Evolutionary conservation across 148 eudicot genomes (phyloP).

Genomic region (Nepenthes mirabilis): DNA sequence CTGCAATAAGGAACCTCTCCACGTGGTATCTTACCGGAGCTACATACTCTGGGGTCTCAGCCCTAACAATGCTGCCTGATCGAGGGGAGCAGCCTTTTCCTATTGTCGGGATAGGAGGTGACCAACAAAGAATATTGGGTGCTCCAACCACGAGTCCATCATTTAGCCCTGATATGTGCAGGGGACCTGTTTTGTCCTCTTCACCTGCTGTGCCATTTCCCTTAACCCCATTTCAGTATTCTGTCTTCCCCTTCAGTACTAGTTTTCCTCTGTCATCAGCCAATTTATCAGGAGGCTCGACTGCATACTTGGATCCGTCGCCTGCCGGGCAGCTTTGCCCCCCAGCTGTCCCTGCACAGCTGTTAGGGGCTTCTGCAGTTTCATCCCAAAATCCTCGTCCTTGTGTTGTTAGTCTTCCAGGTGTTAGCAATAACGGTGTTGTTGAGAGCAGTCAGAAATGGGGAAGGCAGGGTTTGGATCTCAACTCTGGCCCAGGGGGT

Average conservation of each 20-base stretch:
- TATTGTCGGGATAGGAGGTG: slow-evolving; percentile 26
- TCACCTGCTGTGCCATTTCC: slow-evolving; percentile 59
- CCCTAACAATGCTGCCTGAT: slow-evolving; percentile 49
- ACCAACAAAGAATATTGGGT: slow-evolving; percentile 43
- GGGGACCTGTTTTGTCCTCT: slow-evolving; percentile 63
- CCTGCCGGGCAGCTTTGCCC: slow-evolving; percentile 40
- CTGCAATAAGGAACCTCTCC: slow-evolving; percentile 32
- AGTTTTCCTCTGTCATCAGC: slow-evolving; percentile 45
- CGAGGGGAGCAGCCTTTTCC: slow-evolving; percentile 46
- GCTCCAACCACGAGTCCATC: slow-evolving; percentile 29
- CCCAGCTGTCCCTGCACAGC: slow-evolving; percentile 51
- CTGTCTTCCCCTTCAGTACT: slow-evolving; percentile 58
- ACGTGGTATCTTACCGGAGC: slow-evolving; percentile 47
- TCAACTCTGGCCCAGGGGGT: slow-evolving; percentile 68
- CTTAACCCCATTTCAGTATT: slow-evolving; percentile 46
- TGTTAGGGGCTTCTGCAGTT: slow-evolving; percentile 45
- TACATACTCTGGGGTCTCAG: slow-evolving; percentile 42
- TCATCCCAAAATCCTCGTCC: slow-evolving; percentile 57
- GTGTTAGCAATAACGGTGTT: slow-evolving; percentile 22
- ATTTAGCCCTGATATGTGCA: slow-evolving; percentile 40
- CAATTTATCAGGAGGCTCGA: slow-evolving; percentile 33
- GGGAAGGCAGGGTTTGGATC: slow-evolving; percentile 66
- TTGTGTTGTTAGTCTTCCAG: slow-evolving; percentile 40
- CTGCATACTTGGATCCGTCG: slow-evolving; percentile 48
- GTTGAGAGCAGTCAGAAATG: slow-evolving; percentile 40